Evolutionary conservation across 1,139 yeast genomes (phyloP), one percentile per base, ranked within the genome.

Genomic region (Scheffersomyces illinoinensis): DNA sequence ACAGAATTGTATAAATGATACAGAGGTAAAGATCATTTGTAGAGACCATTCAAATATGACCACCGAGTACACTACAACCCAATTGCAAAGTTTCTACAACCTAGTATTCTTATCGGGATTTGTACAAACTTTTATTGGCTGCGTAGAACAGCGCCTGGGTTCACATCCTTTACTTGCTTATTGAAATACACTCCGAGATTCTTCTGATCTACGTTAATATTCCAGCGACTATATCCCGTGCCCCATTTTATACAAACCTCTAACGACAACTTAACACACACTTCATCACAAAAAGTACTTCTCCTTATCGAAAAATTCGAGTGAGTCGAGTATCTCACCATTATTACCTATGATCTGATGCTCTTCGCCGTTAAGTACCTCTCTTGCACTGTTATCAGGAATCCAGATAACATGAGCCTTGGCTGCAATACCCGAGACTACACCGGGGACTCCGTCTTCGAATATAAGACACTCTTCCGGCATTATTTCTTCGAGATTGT

Each of bases 361-460:
- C 63, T 85, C 80, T 21, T 82, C 71, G 2, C 77, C 78, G 7
- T 76, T 72, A 54, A 90, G 72, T 19, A 84, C 83, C 43, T 81
- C 77, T 52, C 85, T 70, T 0, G 96, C 96, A 57, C 88, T 84
- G 20, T 81, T 81, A 71, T 93, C 96, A 5, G 99, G 98, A 19
- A 93, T 90, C 98, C 98, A 95, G 54, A 93, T 82, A 10, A 93
- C 97, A 57, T 81, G 83, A 17, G 92, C 91, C n/a, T 93, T 93
- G 46, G 97, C 91, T 12, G 93, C 89, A 19, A 72, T 66, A 10
- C 97, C 99, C 4, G 97, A 90, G 26, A 78, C 68, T 39, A 93
- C 95, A 1, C 98, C 98, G 1, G 97, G 93, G 53, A 92, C 79
- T 1, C 97, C 98, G 74, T 95, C 99, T 75, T 95, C 99, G 72